Conservation (phyloP, 2,329 filamentous ascomycete genomes). For the Cordyceps pruinosa region DNA sequence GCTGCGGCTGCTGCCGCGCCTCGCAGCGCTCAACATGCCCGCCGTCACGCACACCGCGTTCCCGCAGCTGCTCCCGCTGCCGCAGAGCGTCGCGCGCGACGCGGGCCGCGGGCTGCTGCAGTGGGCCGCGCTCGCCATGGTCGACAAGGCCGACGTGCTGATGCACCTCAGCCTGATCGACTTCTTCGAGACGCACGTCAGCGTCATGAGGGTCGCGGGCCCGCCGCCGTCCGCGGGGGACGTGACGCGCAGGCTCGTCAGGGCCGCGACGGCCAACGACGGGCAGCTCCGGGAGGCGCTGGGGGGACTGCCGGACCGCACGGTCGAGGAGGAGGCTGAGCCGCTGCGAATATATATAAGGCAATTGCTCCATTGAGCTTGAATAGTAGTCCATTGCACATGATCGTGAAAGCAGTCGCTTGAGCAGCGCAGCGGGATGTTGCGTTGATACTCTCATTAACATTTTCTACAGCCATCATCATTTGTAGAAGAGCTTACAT, state of each 20-base stretch:
- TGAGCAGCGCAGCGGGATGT: not conserved
- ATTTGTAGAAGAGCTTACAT: not conserved
- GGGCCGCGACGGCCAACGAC: constrained; percentile 34
- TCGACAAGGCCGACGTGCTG: constrained; percentile 41
- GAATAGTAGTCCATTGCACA: not conserved
- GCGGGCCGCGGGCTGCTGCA: constrained; percentile 38
- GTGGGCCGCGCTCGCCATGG: constrained; percentile 46
- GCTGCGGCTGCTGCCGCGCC: constrained; percentile 43
- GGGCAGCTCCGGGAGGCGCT: constrained; percentile 32
- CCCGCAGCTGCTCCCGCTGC: constrained; percentile 26
- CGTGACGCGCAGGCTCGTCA: constrained; percentile 26
- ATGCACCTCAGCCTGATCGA: constrained; percentile 46
- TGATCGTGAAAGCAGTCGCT: not conserved
- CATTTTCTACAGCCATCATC: not conserved
- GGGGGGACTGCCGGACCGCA: constrained; percentile 38
- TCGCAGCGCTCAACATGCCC: constrained; percentile 40
- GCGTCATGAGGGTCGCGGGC: constrained; percentile 34
- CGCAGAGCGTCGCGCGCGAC: constrained; percentile 15
- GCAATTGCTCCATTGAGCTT: not conserved
- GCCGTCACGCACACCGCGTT: constrained; percentile 32
- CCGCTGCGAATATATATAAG: constrained; percentile 37
- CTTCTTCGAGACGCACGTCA: constrained; percentile 46
- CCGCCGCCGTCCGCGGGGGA: constrained; percentile 8
- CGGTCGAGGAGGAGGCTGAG: constrained; percentile 45
- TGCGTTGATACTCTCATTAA: not conserved